Conservation (phyloP, 2,329 filamentous ascomycete species). For the Epichloe baconii region DNA sequence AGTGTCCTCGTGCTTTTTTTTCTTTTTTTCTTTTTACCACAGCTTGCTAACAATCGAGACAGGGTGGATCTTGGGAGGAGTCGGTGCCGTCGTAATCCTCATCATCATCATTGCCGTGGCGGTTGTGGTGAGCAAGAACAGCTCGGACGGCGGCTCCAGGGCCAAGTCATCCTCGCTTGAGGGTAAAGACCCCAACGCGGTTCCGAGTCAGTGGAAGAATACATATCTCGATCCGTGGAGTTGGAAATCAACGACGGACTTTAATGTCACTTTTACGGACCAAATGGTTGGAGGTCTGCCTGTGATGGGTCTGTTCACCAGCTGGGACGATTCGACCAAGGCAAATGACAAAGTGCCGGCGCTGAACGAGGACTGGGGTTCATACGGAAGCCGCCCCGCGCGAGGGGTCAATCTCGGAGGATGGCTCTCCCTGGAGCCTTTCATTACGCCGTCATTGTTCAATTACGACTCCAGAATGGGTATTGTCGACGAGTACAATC, state of each 20-base stretch:
- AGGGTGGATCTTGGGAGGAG: constrained; percentile 42
- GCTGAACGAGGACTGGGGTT: constrained; percentile 60
- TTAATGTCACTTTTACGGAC: constrained; percentile 89
- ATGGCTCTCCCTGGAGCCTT: constrained; percentile 88
- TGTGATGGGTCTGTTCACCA: constrained; percentile 73
- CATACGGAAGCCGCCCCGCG: constrained; percentile 67
- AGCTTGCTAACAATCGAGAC: constrained; percentile 10
- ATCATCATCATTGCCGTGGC: constrained; percentile 57
- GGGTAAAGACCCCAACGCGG: constrained; percentile 38
- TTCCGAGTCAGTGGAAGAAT: constrained; percentile 55
- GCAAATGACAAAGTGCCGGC: constrained; percentile 73
- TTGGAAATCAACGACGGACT: constrained; percentile 81
- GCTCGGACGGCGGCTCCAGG: constrained; percentile 17
- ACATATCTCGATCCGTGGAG: constrained; percentile 78
- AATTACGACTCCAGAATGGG: constrained; percentile 46
- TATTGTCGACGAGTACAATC: constrained; percentile 80
- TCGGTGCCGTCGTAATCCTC: constrained; percentile 42
- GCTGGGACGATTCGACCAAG: constrained; percentile 71
- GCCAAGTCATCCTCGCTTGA: constrained; percentile 27
- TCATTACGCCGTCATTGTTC: constrained; percentile 90
- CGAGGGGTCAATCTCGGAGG: constrained; percentile 87
- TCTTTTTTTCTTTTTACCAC: too few relatives aligned
- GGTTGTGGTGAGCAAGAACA: constrained; percentile 53
- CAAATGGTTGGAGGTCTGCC: constrained; percentile 80
- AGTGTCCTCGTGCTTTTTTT: too few relatives aligned